Evolutionary conservation across 495 filamentous ascomycete species (phyloP).

Genomic region (Xylaria acuta): DNA sequence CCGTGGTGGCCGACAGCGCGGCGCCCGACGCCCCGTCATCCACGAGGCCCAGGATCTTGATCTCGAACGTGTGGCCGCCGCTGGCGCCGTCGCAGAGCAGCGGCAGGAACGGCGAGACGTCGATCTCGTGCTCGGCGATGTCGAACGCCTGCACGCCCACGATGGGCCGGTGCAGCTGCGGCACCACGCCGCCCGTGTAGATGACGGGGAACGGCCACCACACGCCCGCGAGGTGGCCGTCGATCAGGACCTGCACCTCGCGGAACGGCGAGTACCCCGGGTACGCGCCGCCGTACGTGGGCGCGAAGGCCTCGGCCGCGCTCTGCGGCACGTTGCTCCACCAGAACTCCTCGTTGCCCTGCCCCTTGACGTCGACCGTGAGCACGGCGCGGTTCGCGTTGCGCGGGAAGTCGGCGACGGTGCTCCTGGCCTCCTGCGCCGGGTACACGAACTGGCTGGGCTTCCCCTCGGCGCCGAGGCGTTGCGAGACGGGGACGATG

Average conservation of each 20-base stretch:
- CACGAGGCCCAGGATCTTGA: constrained; percentile 70
- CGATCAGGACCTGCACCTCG: constrained; percentile 82
- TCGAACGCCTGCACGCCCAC: constrained; percentile 88
- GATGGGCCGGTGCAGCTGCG: constrained; percentile 82
- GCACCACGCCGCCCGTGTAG: constrained; percentile 86
- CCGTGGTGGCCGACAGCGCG: constrained; percentile 64
- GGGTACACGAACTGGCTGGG: constrained; percentile 77
- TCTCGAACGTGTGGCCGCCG: constrained; percentile 70
- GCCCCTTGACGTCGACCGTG: constrained; percentile 79
- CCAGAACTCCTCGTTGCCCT: constrained; percentile 88
- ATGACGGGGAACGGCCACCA: constrained; percentile 88
- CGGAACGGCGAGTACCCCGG: constrained; percentile 81
- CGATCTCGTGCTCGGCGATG: constrained; percentile 82
- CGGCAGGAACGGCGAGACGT: constrained; percentile 81
- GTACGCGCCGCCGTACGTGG: constrained; percentile 62
- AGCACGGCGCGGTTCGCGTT: constrained; percentile 77
- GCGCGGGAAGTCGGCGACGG: constrained; percentile 61
- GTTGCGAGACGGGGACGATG: constrained; percentile 79
- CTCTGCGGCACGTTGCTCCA: constrained; percentile 78
- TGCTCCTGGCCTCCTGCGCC: constrained; percentile 64
- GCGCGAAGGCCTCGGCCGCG: constrained; percentile 66
- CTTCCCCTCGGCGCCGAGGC: constrained; percentile 55
- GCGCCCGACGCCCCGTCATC: constrained; percentile 54
- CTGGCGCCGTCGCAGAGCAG: constrained; percentile 68
- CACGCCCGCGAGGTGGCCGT: constrained; percentile 80